phyloP scores from a whole-genome alignment of 164 flowering plant species.

The Tetracentron sinense region DNA sequence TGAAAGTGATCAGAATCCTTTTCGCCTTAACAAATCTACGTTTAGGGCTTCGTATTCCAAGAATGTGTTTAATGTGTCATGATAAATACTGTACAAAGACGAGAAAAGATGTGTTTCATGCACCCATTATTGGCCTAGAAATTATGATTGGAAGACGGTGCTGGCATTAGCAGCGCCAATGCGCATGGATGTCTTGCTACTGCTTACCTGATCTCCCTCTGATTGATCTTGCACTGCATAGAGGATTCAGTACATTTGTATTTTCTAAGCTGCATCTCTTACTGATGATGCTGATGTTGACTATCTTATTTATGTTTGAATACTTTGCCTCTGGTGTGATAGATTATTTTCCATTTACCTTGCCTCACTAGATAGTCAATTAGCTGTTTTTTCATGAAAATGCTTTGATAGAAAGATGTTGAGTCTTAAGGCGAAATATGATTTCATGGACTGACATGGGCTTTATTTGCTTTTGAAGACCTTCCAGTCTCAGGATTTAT shows the following conservation, averaged over 20 bases:
- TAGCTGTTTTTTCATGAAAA: background rate
- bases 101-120: background rate
- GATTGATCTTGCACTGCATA: background rate
- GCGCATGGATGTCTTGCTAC: no score
- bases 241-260: background rate
- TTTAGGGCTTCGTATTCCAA: background rate
- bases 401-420: slow-evolving; percentile 1
- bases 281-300: background rate
- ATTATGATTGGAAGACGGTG: background rate
- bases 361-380: background rate
- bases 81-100: background rate
- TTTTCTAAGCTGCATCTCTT: no score
- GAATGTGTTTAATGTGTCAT: background rate
- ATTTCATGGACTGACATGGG: slow-evolving; percentile 13
- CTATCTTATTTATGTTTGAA: background rate
- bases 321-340: background rate
- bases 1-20: no score
- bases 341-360: background rate
- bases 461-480: slow-evolving; percentile 31
- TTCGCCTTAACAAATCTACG: no score
- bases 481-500: slow-evolving; percentile 42
- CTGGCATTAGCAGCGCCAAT: no score
- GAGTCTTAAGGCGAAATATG: background rate
- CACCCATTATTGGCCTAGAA: background rate
- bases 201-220: background rate